Evolutionary conservation across 768 basidiomycete genomes (phyloP).

Genomic region (Naganishia vishniacii): DNA sequence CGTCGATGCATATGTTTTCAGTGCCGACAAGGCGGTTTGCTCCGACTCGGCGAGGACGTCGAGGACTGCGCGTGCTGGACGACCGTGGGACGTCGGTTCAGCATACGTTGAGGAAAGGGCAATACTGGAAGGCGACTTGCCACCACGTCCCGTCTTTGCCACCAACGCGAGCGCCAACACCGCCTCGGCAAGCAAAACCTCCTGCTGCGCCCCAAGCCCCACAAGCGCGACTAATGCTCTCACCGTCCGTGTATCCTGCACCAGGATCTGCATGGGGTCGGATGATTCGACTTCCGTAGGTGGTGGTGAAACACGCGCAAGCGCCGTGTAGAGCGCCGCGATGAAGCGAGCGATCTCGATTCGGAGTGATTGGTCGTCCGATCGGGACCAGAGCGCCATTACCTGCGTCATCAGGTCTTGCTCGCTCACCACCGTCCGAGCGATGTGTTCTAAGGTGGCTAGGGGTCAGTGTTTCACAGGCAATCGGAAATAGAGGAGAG

Average conservation of each 20-base stretch:
- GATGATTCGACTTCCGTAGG: neutral
- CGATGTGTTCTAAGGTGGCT: neutral
- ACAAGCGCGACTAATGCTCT: neutral
- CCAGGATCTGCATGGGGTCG: no score
- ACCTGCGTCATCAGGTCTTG: neutral
- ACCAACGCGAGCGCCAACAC: slow-evolving; percentile 9
- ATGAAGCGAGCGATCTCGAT: slow-evolving; percentile 5
- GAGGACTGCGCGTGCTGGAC: neutral
- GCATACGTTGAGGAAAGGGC: neutral
- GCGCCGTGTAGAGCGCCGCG: neutral
- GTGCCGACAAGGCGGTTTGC: neutral
- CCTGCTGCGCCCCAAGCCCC: neutral
- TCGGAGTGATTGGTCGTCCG: neutral
- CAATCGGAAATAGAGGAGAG: no score
- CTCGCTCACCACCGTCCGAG: neutral
- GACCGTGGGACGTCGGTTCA: neutral
- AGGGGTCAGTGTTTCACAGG: neutral
- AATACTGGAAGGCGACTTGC: neutral
- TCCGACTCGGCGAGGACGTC: neutral
- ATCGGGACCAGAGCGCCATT: neutral
- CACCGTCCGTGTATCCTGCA: neutral
- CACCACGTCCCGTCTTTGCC: neutral
- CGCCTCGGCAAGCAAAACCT: slow-evolving; percentile 1
- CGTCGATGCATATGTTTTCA: neutral
- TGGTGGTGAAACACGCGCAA: neutral